Percentiles rank a stretch among this genome's conserved stretches.
These are phyloP conservation scores for Citrus maxima DNA, from an alignment of 345 rosid species.

Conservation along the genomic window DNA sequence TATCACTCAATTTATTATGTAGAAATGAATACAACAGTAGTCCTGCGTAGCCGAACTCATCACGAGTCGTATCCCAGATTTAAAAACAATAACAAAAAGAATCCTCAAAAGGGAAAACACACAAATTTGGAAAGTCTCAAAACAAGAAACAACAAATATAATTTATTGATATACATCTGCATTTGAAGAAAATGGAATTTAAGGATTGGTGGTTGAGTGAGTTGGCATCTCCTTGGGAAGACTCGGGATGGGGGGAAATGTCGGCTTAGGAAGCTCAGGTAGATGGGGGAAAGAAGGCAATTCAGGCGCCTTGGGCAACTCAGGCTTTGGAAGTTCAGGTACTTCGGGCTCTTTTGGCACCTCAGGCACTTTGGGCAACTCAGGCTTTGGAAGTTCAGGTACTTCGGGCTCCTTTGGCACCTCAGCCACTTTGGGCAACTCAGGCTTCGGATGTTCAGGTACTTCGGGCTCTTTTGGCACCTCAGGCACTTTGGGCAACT, in stretches of 20 bases:
- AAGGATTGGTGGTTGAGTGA: background rate
- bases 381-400: no score
- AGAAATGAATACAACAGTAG: no score
- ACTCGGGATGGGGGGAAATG: background rate
- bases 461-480: no score
- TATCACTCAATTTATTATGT: no score
- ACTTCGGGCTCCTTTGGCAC: no score
- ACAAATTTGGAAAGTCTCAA: background rate
- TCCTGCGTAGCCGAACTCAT: background rate
- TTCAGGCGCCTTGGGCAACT: conserved; percentile 8
- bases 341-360: conserved; percentile 1
- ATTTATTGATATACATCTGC: background rate
- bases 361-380: background rate
- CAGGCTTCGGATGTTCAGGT: background rate
- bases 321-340: background rate
- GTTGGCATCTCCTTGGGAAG: conserved; percentile 14
- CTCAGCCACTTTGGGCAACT: background rate
- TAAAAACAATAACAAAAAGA: no score
- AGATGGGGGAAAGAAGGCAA: background rate
- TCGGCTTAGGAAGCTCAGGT: background rate
- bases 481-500: no score
- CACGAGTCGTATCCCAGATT: background rate
- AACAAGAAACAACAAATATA: background rate
- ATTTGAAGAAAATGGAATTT: background rate
- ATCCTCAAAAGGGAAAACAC: background rate